Evolutionary conservation across 768 basidiomycete genomes (phyloP).

Genomic region (Rhodosporidiobolus sp.): DNA sequence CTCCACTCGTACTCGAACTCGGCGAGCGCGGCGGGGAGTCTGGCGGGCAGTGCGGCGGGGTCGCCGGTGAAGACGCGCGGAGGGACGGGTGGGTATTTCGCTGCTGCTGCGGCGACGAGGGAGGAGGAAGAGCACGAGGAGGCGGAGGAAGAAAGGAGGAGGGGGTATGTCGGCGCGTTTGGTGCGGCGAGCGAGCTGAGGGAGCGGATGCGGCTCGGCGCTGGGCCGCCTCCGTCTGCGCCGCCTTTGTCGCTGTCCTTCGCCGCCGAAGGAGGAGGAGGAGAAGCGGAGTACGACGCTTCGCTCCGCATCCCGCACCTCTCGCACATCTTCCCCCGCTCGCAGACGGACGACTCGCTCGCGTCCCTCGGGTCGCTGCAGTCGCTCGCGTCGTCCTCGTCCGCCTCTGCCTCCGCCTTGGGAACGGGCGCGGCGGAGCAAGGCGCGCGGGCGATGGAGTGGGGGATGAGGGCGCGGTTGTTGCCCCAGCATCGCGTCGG

Average conservation of each 20-base stretch:
- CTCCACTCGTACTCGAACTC: neutral
- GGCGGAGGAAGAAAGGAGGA: too few relatives aligned
- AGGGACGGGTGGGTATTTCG: neutral
- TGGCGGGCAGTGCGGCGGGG: neutral
- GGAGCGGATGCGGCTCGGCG: neutral
- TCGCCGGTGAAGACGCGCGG: neutral
- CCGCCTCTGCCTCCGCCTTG: neutral
- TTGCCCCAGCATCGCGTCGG: too few relatives aligned
- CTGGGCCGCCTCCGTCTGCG: neutral
- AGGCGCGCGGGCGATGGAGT: too few relatives aligned
- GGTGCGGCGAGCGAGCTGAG: constrained; percentile 12
- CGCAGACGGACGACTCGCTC: constrained; percentile 19
- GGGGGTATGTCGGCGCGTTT: neutral
- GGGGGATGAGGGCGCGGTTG: too few relatives aligned
- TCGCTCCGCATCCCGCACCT: neutral
- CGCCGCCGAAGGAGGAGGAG: neutral
- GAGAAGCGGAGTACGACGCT: neutral
- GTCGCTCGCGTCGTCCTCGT: too few relatives aligned
- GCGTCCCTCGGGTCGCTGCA: neutral
- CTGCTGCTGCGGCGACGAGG: too few relatives aligned
- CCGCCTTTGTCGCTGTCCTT: too few relatives aligned
- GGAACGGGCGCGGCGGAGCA: too few relatives aligned
- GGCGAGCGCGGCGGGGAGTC: neutral
- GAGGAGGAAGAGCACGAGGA: constrained; percentile 1
- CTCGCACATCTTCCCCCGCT: constrained; percentile 11